A percentile compares a stretch with the other conserved stretches of the same genome.
Evolutionary conservation across 1,284 basidiomycete genomes (phyloP).

Genomic region (Paramarasmius palmivorus): DNA sequence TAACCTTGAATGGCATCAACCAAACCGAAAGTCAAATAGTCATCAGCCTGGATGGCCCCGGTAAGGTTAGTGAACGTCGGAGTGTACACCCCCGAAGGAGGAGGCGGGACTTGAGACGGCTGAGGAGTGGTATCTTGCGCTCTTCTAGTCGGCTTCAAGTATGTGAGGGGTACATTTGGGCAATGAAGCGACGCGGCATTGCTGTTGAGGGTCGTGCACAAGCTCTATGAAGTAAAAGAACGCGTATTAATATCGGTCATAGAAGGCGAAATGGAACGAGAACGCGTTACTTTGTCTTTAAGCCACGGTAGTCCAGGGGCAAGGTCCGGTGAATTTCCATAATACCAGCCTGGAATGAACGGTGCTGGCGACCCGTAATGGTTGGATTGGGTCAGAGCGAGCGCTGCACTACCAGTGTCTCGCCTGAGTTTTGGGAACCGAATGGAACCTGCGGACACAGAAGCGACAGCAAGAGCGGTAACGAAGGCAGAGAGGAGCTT

Average conservation of each 20-base stretch:
- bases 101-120: conserved; percentile 15
- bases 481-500: not conserved
- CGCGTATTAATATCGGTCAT: not conserved
- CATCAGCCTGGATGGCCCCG: conserved; percentile 29
- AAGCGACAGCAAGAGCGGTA: not conserved
- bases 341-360: not conserved
- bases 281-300: not conserved
- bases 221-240: not conserved
- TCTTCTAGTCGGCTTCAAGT: not conserved
- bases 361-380: not conserved
- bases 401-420: not conserved
- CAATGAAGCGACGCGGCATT: not conserved
- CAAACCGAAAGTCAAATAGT: conserved; percentile 32
- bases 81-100: conserved; percentile 25
- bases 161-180: not conserved
- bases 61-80: conserved; percentile 29
- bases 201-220: conserved; percentile 1
- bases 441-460: not conserved
- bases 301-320: not conserved
- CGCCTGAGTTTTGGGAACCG: conserved; percentile 3
- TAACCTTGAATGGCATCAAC: conserved; percentile 33
- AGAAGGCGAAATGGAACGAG: not conserved
- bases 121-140: conserved; percentile 5
- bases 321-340: not conserved
- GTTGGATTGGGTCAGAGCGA: not conserved